Base-by-base conservation (phyloP, 345 rosid species). In the Dimocarpus longan region DNA sequence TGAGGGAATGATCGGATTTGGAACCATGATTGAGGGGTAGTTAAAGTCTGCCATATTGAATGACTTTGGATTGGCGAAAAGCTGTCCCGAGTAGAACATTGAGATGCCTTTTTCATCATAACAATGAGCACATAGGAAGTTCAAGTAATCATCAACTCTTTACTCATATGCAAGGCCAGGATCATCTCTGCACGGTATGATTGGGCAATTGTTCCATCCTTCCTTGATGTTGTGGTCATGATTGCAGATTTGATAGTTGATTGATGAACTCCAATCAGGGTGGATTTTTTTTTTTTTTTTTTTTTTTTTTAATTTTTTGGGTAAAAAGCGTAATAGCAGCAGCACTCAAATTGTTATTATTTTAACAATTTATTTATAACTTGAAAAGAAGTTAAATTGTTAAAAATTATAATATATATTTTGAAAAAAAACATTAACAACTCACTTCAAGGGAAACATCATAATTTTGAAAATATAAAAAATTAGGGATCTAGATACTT, bases 121-220 rank as follows among this genome's bases (percentile, higher is more conserved):
- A 22, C 86, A 89, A 1, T 66, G 80, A 15, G 71, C 78, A 10
- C 90, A 91, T n/a, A 88, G 68, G 68, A 75, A 88, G 85, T 87
- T 82, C 78, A 87, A 54, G 88, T 86, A 86, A 73, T 88, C 84
- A 2, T 78, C 9, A 0, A n/a, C 78, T 0, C 56, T 66, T 24
- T 87, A 32, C 72, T 91, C 91, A 68, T 88, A 91, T 13, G 87
- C 79, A 6, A 91, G 90, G 32, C 93, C 91, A 0, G 93, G 95
- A 67, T 91, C 81, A 80, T 26, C 28, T 70, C 71, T 22, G 90
- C 89, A 0, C 59, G 74, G 67, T 84, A 74, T 22, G 46, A 87
- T 82, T 8, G 90, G 71, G 43, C 54, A 39, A 4, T 0, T 19
- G 1, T 42, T 80, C 71, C 79, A 13, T 78, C 85, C 26, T 71